Evolutionary conservation across 2,329 filamentous ascomycete genomes (phyloP).

Genomic region (Fusarium sp.): DNA sequence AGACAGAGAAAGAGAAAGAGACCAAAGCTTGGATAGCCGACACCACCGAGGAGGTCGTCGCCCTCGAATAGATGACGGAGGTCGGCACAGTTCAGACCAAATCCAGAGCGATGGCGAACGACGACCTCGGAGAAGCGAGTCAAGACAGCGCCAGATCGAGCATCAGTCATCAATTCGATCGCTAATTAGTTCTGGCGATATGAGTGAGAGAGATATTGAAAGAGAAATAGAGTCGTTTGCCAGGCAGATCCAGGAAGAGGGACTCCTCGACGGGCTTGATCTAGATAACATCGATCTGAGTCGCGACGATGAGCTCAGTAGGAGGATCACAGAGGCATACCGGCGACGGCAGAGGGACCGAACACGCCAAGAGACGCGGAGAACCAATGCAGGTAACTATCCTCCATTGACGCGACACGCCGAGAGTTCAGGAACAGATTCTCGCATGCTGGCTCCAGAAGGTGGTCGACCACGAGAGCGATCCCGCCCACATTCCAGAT

Average conservation of each 20-base stretch:
- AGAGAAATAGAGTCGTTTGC: slow-evolving; percentile 92
- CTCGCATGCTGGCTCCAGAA: slow-evolving; percentile 49
- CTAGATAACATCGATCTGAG: slow-evolving; percentile 85
- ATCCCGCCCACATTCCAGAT: slow-evolving; percentile 60
- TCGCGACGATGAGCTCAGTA: slow-evolving; percentile 90
- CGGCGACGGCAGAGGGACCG: slow-evolving; percentile 78
- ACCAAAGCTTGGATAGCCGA: slow-evolving; percentile 50
- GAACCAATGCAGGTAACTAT: slow-evolving; percentile 55
- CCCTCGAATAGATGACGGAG: slow-evolving; percentile 46
- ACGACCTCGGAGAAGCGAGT: slow-evolving; percentile 59
- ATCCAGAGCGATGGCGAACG: slow-evolving; percentile 54
- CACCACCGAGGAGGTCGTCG: slow-evolving; percentile 47
- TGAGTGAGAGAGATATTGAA: slow-evolving; percentile 83
- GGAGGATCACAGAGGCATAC: slow-evolving; percentile 91
- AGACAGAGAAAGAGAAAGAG: slow-evolving; percentile 22
- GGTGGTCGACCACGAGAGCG: slow-evolving; percentile 50
- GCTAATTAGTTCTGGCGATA: slow-evolving; percentile 82
- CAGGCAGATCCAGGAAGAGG: slow-evolving; percentile 88
- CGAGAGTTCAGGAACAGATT: slow-evolving; percentile 44
- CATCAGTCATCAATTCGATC: slow-evolving; percentile 92
- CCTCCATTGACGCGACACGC: slow-evolving; percentile 54
- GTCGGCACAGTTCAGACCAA: slow-evolving; percentile 52
- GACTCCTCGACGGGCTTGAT: slow-evolving; percentile 88
- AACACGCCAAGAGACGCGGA: slow-evolving; percentile 63
- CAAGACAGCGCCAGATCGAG: slow-evolving; percentile 74